A percentile compares a stretch with the other conserved stretches of the same genome.
These are phyloP conservation scores for Russula brevipes DNA, from an alignment of 768 basidiomycete genomes.

Conservation along the genomic window DNA sequence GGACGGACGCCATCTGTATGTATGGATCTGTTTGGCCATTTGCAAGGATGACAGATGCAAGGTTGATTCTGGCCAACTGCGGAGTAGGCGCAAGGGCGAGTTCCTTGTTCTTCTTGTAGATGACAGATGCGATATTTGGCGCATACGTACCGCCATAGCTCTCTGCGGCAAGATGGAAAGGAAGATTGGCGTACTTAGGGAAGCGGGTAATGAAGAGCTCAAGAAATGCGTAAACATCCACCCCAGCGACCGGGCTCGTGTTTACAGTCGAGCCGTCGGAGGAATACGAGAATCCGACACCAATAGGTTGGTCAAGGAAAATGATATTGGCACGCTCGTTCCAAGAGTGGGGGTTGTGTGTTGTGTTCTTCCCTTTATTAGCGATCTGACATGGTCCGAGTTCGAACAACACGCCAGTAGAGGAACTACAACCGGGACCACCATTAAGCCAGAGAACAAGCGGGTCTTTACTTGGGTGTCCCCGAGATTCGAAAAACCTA, in stretches of 20 bases:
- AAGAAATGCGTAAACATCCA: constrained; percentile 85
- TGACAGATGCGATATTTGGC: constrained; percentile 80
- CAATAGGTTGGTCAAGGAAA: constrained; percentile 76
- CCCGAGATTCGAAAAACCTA: constrained; percentile 88
- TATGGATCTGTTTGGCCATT: constrained; percentile 85
- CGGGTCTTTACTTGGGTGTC: constrained; percentile 68
- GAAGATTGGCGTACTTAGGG: constrained; percentile 60
- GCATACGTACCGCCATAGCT: constrained; percentile 71
- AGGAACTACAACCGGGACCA: constrained; percentile 42
- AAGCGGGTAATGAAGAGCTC: constrained; percentile 75
- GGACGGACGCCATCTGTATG: constrained; percentile 72
- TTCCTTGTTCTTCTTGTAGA: constrained; percentile 71
- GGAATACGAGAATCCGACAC: constrained; percentile 87
- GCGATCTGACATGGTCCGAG: constrained; percentile 24
- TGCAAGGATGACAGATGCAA: constrained; percentile 78
- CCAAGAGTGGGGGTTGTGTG: constrained; percentile 80
- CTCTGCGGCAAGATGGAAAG: constrained; percentile 79
- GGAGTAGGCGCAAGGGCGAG: constrained; percentile 42
- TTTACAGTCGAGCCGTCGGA: constrained; percentile 69
- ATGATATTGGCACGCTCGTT: constrained; percentile 72
- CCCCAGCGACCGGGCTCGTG: constrained; percentile 78
- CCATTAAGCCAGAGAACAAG: constrained; percentile 90
- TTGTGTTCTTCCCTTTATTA: constrained; percentile 50
- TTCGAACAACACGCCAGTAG: constrained; percentile 25
- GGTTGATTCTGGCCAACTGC: constrained; percentile 65